Conservation (phyloP, 2,329 filamentous ascomycete species). For the Colletotrichum noveboracense region DNA sequence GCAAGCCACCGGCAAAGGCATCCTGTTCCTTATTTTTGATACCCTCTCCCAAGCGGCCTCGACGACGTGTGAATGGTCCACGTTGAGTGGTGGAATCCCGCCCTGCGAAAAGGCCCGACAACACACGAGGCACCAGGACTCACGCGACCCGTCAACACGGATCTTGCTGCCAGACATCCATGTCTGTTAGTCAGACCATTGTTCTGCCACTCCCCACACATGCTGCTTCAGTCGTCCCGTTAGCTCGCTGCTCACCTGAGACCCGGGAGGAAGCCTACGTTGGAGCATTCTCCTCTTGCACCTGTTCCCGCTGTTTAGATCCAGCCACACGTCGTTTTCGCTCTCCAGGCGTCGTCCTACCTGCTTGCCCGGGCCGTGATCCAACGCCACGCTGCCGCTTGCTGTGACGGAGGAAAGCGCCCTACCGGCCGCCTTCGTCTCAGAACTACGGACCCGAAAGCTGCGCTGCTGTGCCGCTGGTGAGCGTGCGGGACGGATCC, state of each 20-base stretch:
- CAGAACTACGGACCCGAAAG: background rate
- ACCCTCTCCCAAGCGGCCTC: background rate
- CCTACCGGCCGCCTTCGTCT: background rate
- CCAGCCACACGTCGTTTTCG: background rate
- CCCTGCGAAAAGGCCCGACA: background rate
- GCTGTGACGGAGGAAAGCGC: background rate
- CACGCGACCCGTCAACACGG: slow-evolving; percentile 9
- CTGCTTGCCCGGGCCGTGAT: slow-evolving; percentile 5
- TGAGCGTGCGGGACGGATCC: background rate
- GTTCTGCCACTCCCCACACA: background rate
- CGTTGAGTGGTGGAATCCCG: background rate
- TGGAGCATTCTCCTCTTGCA: background rate
- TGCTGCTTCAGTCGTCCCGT: background rate
- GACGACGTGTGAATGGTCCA: background rate
- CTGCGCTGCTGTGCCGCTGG: background rate
- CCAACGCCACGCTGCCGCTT: slow-evolving; percentile 3
- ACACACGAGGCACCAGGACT: background rate
- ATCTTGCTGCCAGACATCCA: background rate
- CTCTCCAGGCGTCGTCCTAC: background rate
- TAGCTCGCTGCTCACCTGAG: background rate
- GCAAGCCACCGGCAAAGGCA: slow-evolving; percentile 2
- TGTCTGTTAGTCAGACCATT: background rate
- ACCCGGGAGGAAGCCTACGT: background rate
- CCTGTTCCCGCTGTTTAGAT: background rate
- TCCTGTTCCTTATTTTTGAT: background rate